Conservation (phyloP, 2,329 filamentous ascomycete genomes). For the Sclerotinia spermophila region DNA sequence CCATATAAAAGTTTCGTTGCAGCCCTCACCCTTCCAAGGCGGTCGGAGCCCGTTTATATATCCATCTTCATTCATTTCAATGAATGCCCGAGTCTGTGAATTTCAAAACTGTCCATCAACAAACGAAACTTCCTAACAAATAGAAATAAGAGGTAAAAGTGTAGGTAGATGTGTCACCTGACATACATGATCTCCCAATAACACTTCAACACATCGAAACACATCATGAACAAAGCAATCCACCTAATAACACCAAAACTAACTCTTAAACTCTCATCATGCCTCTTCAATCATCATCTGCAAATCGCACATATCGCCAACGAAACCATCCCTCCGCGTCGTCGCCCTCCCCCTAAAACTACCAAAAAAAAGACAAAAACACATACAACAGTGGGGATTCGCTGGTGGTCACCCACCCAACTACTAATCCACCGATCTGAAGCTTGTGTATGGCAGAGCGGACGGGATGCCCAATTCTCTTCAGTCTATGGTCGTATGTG, state of each 20-base stretch:
- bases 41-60: background rate
- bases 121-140: too few relatives aligned
- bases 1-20: fast-evolving
- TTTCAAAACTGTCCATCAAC: too few relatives aligned
- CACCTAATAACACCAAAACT: background rate
- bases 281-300: fast-evolving
- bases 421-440: constrained; percentile 10
- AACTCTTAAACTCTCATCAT: background rate
- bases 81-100: too few relatives aligned
- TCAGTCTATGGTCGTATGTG: constrained; percentile 11
- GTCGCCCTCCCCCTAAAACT: background rate
- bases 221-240: background rate
- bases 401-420: constrained; percentile 8
- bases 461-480: constrained; percentile 10
- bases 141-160: too few relatives aligned
- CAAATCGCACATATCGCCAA: fast-evolving
- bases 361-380: background rate
- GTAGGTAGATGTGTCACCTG: too few relatives aligned
- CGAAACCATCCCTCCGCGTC: background rate
- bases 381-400: constrained; percentile 4
- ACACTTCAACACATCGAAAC: fast-evolving
- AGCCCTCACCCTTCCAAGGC: background rate
- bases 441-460: constrained; percentile 10
- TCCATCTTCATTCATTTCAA: background rate
- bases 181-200: too few relatives aligned